A percentile compares a stretch with the other conserved stretches of the same genome.
Evolutionary conservation across 108 stramenopile genomes (phyloP).

Genomic region (Cyclotella choctawhatcheeana): DNA sequence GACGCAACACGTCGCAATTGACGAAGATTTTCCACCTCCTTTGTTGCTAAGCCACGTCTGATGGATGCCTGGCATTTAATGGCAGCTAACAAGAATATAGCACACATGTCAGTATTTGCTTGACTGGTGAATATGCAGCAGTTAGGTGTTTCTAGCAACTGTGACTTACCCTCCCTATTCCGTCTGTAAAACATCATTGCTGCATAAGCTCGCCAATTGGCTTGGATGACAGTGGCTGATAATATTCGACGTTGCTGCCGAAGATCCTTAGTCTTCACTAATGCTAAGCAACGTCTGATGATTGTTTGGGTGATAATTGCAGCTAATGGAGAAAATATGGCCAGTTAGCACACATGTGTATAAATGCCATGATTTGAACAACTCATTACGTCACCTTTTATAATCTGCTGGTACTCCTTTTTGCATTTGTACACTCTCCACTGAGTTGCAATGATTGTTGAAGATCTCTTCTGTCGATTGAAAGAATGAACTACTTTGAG

Average conservation of each 20-base stretch:
- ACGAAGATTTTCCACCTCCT: no score
- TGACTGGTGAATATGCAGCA: no score
- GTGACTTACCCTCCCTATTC: no score
- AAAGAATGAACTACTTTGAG: not conserved
- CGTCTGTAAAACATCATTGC: not conserved
- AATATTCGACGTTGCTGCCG: not conserved
- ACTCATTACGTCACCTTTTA: not conserved
- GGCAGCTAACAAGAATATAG: no score
- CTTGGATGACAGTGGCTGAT: not conserved
- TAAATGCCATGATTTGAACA: not conserved
- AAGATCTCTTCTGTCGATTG: not conserved
- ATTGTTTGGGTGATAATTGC: not conserved
- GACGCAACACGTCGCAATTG: not conserved
- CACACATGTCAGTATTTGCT: no score
- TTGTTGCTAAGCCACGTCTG: no score
- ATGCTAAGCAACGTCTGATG: not conserved
- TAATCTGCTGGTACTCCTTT: not conserved
- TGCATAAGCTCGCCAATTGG: not conserved
- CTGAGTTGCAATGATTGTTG: not conserved
- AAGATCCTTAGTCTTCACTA: not conserved
- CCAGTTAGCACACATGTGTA: not conserved
- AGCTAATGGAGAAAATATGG: not conserved
- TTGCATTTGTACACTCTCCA: not conserved
- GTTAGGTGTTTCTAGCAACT: no score
- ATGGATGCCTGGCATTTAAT: no score